Evolutionary conservation across 2,329 filamentous ascomycete species (phyloP), one percentile per base, ranked within the genome.

Genomic region (Ustilaginoidea virens): DNA sequence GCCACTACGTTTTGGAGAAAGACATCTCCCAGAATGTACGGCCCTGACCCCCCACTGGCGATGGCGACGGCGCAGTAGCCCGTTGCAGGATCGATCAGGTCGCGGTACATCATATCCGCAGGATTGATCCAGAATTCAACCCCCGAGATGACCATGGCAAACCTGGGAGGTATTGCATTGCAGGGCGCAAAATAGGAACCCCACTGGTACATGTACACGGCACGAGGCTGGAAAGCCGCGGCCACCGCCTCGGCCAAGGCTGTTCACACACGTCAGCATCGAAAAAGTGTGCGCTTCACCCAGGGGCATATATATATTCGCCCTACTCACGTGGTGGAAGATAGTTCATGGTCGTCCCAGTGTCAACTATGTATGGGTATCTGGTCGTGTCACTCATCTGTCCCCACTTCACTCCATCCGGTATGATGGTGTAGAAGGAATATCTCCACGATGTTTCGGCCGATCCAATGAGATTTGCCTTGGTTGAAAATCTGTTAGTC

Each of bases 371-470:
- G 39, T 58, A 64, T 4, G 60, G 60, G 30, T 57, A 60, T 39
- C 55, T 60, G 19, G 47, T 54, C 12, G 40, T 47, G 34, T 60
- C 55, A 2, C 47, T 55, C 4, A 49, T 56, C 23, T 51, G 46
- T 15, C 53, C 62, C 41, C 53, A 66, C 34, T 46, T 44, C 33
- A 65, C 49, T 3, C 61, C 63, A 31, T 64, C 60, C 1, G 60
- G 58, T 27, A 66, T 47, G 32, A 68, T 56, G 12, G 64, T 66
- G 39, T 69, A 69, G 42, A 63, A 68, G 3, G 63, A 66, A 33
- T 61, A 60, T 33, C 55, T 44, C 45, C 48, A 62, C 1, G 56
- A 46, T 5, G 59, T 56, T 31, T 49, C 48, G 2, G 48, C 40
- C 13, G 50, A 41, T 5, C 44, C 42, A 11, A 48, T 51, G 19